Evolutionary conservation across 2,329 filamentous ascomycete species (phyloP).

Genomic region (Verticillium tricorpus): DNA sequence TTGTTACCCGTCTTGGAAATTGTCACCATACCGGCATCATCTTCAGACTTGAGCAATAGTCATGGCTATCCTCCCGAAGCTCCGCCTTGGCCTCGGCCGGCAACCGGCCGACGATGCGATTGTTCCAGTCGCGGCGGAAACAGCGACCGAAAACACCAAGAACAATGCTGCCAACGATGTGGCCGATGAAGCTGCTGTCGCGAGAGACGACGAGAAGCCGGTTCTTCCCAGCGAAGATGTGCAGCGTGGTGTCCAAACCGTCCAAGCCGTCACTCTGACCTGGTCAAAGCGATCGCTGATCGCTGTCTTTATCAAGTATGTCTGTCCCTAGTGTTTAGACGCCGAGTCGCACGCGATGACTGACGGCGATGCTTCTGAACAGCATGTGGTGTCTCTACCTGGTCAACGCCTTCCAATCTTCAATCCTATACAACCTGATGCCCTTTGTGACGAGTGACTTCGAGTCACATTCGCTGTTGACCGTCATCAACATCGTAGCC

Average conservation of each 20-base stretch:
- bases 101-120: not conserved
- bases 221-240: constrained; percentile 15
- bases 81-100: not conserved
- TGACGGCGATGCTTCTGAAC: constrained; percentile 20
- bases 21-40: not conserved
- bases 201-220: constrained; percentile 2
- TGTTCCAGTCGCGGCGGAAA: not conserved
- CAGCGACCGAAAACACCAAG: not conserved
- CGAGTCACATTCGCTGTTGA: constrained; percentile 46
- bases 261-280: constrained; percentile 17
- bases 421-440: constrained; percentile 33
- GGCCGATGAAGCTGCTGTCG: not conserved
- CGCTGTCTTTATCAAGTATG: constrained; percentile 13
- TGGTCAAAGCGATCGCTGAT: constrained; percentile 15
- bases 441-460: constrained; percentile 48
- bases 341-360: constrained; percentile 27
- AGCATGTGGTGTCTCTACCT: constrained; percentile 36
- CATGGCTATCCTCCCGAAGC: not conserved
- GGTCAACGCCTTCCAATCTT: constrained; percentile 29
- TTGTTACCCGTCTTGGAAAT: not conserved
- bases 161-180: not conserved
- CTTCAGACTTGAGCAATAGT: not conserved
- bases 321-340: not conserved
- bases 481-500: constrained; percentile 49
- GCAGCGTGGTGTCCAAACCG: constrained; percentile 17